Base-by-base conservation (phyloP, 768 basidiomycete species). In the Coprinellus aureogranulatus region DNA sequence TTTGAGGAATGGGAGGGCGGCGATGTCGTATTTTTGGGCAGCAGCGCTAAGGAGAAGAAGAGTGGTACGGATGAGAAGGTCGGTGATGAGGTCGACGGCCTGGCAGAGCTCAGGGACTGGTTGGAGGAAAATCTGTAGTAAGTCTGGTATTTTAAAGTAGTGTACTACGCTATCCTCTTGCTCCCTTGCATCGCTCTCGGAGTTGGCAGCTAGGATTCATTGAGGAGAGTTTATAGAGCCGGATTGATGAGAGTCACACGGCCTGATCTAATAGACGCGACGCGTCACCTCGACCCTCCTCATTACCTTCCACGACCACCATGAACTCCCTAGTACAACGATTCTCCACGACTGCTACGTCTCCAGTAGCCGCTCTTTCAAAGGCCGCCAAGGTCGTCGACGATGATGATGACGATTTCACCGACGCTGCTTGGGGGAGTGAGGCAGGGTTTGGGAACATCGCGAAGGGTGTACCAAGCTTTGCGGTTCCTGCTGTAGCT, bases 1-100 rank as follows among this genome's bases (percentile, higher is more conserved):
- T 93, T 93, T 64, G 79, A 78, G 2, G 84, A 87, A 42, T 94
- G 91, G 91, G 91, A 92, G 62, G 92, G 90, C 2, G 91, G 92
- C 8, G 86, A 90, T n/a, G 74, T 92, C 20, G 67, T 75, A 1
- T 88, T 92, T 63, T 59, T 87, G 31, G 87, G 83, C 26, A 86
- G 84, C 0, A 88, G 80, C 57, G 76, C 81, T 26, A 65, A 68
- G 23, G 64, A 55, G 22, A 64, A 58, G 39, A 51, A 68, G 23
- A 62, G 57, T 26, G 65, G 60, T 45, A 11, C 42, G 3, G 49
- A 59, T n/a, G 55, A 68, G 37, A 68, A 67, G 10, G 74, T 74
- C 11, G 76, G 75, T 59, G 81, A 83, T 62, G 61, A 47, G 3
- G 64, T 48, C 6, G 75, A 74, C 44, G 82, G 80, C 0, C 62